Base-by-base conservation (phyloP, 176 grass and related monocot genomes). In the Zea luxurians region DNA sequence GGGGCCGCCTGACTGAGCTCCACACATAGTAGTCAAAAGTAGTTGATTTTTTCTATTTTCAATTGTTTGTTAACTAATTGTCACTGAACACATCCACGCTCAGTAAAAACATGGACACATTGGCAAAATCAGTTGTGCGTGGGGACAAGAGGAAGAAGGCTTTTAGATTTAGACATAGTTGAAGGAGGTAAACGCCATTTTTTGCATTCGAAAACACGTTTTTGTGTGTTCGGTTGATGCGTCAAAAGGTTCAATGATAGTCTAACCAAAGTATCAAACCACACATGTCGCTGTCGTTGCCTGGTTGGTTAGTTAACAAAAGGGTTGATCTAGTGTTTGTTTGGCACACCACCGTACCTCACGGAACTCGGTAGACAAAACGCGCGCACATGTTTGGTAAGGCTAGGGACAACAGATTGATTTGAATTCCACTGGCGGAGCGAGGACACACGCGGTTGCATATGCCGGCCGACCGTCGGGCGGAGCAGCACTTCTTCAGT, bases 361-460 rank as follows among this genome's bases (percentile, higher is more conserved):
- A 4, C 13, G 13, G 10, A 15, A 52, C 13, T 46, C 8, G 11
- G 10, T 5, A 48, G 8, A 69, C 46, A 21, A 45, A 75, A 44
- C 27, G 27, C 57, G 18, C 16, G 41, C 57, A 76, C 42, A 62
- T 63, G 37, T 63, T 80, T 59, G 50, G 78, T 70, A n/a, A 13
- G 42, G 40, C 7, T 17, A 40, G 38, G 41, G 2, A 7, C 36
- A 41, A 13, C 41, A 46, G 41, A 0, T 27, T 27, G 27, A 27
- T 10, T 37, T 16, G 44, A 77, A 47, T 13, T 64, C 75, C 60
- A 46, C 49, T 13, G 10, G 17, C 34, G 41, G 20, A 76, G 48
- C 58, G 43, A 5, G 12, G 58, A 63, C 27, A 27, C 27, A 1
- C 27, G 27, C 74, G 43, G 43, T 59, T 44, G 12, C 74, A 59